A percentile compares a stretch with the other conserved stretches of the same genome.
These are phyloP conservation scores for Wickerhamiella siamensis DNA, from an alignment of 805 yeast genomes.

Conservation along the genomic window DNA sequence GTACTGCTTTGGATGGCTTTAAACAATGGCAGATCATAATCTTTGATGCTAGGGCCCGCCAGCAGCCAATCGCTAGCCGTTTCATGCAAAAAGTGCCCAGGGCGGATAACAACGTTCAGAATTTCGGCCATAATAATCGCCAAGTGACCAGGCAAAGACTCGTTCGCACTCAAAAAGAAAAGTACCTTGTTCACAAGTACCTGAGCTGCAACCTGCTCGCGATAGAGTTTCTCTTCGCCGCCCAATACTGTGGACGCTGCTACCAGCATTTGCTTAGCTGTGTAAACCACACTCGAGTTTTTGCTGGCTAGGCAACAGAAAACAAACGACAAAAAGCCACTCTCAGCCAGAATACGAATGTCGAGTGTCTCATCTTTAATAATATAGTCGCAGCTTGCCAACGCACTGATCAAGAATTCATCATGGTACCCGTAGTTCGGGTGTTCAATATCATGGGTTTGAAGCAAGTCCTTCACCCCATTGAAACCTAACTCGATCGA, in stretches of 20 bases:
- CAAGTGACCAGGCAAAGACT: slow-evolving; percentile 33
- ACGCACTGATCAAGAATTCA: slow-evolving; percentile 49
- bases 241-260: slow-evolving; percentile 27
- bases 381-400: slow-evolving; percentile 15
- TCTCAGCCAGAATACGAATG: slow-evolving; percentile 41
- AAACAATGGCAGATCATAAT: slow-evolving; percentile 33
- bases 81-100: slow-evolving; percentile 64
- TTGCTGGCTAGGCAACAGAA: slow-evolving; percentile 20
- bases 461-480: slow-evolving; percentile 1
- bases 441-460: slow-evolving; percentile 6
- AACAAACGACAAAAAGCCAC: slow-evolving; percentile 38
- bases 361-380: slow-evolving; percentile 30
- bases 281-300: slow-evolving; percentile 27
- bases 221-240: slow-evolving; percentile 12
- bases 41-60: slow-evolving; percentile 33
- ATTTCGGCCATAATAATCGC: slow-evolving; percentile 43
- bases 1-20: slow-evolving; percentile 13
- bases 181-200: slow-evolving; percentile 14
- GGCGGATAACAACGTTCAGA: slow-evolving; percentile 44
- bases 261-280: slow-evolving; percentile 29
- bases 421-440: slow-evolving; percentile 35
- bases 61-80: slow-evolving; percentile 52
- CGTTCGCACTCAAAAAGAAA: slow-evolving; percentile 2
- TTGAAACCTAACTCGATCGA: background rate
- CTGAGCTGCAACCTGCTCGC: slow-evolving; percentile 14